Evolutionary conservation across 768 basidiomycete species (phyloP).

Genomic region (Trametes cinnabarina): DNA sequence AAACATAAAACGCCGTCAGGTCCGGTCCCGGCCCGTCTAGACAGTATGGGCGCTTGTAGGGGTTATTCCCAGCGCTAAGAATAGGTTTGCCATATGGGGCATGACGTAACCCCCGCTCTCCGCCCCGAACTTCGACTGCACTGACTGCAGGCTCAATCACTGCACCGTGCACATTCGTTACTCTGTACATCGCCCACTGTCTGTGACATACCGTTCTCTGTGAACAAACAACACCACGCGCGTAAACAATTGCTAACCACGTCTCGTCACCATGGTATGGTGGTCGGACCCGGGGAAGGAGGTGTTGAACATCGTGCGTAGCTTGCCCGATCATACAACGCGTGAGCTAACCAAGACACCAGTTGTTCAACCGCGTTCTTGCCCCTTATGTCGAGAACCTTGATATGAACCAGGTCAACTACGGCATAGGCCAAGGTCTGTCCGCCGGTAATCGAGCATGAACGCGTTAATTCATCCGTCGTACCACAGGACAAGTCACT

Average conservation of each 20-base stretch:
- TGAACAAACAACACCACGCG: neutral
- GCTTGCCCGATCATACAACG: neutral
- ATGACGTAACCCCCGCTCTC: slow-evolving; percentile 14
- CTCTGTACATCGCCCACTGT: neutral
- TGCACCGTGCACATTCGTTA: neutral
- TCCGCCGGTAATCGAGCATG: neutral
- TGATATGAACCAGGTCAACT: slow-evolving; percentile 91
- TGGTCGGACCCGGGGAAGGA: slow-evolving; percentile 88
- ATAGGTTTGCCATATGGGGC: neutral
- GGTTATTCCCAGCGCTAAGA: neutral
- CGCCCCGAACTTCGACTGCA: neutral
- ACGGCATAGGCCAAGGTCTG: slow-evolving; percentile 85
- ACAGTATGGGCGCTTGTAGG: neutral
- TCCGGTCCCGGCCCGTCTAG: neutral
- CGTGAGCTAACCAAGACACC: neutral
- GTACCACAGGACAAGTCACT: slow-evolving; percentile 64
- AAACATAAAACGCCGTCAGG: neutral
- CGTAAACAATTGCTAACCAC: neutral
- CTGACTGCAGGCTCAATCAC: neutral
- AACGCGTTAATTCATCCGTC: neutral
- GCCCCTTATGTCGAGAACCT: slow-evolving; percentile 96
- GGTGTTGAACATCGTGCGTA: slow-evolving; percentile 71
- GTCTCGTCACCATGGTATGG: slow-evolving; percentile 55
- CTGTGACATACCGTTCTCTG: neutral
- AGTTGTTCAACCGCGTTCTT: slow-evolving; percentile 88